Conservation (phyloP, 1,284 basidiomycete genomes). For the Trichosporon sp. region DNA sequence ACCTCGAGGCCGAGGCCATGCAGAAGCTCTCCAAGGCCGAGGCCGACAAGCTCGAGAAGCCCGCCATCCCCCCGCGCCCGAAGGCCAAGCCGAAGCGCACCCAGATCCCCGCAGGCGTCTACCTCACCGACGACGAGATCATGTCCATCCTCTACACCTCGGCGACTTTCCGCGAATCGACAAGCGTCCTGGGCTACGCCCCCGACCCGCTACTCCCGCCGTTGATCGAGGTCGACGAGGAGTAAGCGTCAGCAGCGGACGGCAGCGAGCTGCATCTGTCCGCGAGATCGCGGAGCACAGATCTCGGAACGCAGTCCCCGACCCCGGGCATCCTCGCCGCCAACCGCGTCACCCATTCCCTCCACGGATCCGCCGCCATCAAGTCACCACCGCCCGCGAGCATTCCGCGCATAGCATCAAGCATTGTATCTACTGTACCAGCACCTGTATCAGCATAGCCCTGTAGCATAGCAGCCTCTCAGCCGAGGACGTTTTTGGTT, state of each 20-base stretch:
- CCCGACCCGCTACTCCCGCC: background rate
- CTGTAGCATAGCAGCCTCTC: background rate
- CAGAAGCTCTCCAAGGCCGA: background rate
- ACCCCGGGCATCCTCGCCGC: background rate
- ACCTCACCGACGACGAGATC: slow-evolving; percentile 1
- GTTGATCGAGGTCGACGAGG: background rate
- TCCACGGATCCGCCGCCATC: background rate
- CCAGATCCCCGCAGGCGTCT: background rate
- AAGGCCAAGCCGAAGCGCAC: background rate
- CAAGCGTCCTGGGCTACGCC: background rate
- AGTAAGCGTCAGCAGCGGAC: background rate
- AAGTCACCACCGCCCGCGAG: background rate
- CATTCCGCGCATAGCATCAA: background rate
- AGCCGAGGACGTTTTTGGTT: background rate
- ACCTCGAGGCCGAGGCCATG: background rate
- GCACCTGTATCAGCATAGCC: background rate
- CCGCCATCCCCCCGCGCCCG: background rate
- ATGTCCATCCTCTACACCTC: background rate
- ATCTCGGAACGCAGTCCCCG: background rate
- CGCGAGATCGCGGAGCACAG: background rate
- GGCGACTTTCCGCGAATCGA: background rate
- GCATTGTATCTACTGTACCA: background rate
- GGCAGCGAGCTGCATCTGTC: background rate
- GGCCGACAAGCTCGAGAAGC: background rate
- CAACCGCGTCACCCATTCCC: background rate